Conservation (phyloP, 345 rosid species). For the Lumnitzera racemosa region DNA sequence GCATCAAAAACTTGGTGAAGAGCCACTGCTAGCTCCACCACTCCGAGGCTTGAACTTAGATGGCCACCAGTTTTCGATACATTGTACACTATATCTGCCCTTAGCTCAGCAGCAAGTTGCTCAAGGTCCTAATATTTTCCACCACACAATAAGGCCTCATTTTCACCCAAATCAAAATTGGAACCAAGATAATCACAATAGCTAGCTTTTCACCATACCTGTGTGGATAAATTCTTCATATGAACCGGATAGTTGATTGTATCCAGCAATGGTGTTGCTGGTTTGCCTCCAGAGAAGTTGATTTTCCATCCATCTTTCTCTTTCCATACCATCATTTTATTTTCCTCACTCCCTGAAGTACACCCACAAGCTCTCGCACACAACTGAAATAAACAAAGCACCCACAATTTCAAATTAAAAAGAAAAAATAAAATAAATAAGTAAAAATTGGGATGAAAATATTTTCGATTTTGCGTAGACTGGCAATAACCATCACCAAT, state of each 20-base stretch:
- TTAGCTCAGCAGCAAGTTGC: conserved; percentile 54
- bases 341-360: conserved; percentile 21
- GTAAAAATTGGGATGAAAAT: too few species aligned
- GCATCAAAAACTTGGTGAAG: conserved; percentile 55
- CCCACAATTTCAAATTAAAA: too few species aligned
- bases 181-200: neutral
- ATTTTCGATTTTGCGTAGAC: too few species aligned
- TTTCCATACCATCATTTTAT: conserved; percentile 19
- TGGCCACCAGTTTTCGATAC: conserved; percentile 64
- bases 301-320: conserved; percentile 37
- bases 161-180: neutral
- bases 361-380: conserved; percentile 22
- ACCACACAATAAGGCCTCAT: neutral
- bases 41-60: conserved; percentile 63
- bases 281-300: conserved; percentile 42
- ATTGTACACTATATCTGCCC: conserved; percentile 46
- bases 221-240: conserved; percentile 57
- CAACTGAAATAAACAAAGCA: conserved; percentile 20
- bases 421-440: too few species aligned
- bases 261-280: conserved; percentile 64
- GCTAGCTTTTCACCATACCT: conserved; percentile 21
- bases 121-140: conserved; percentile 45
- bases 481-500: too few species aligned
- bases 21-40: conserved; percentile 54
- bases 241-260: conserved; percentile 64